phyloP scores from a whole-genome alignment of 2,329 filamentous ascomycete species.

The Eutypella sp. region DNA sequence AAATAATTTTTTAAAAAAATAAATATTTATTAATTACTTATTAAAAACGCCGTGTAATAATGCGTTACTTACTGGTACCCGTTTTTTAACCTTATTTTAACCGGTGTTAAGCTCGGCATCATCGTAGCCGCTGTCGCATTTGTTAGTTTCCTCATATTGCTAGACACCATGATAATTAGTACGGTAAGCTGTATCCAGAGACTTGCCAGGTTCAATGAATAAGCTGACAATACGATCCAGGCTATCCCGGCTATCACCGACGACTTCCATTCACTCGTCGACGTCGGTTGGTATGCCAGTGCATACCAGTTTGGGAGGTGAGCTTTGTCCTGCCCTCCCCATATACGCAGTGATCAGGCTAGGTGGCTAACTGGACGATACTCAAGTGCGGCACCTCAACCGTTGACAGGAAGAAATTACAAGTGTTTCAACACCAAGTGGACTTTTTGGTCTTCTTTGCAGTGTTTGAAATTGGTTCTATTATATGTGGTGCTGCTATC shows the following conservation, averaged over 20 bases:
- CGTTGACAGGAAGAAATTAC: constrained; percentile 26
- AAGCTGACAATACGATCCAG: neutral
- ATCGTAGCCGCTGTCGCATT: constrained; percentile 2
- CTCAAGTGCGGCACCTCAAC: constrained; percentile 33
- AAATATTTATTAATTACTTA: too few relatives aligned
- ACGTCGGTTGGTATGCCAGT: constrained; percentile 44
- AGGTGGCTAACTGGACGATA: neutral
- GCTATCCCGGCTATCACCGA: constrained; percentile 34
- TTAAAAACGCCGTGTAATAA: too few relatives aligned
- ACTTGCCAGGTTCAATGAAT: neutral
- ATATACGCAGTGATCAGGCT: neutral
- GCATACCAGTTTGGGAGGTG: constrained; percentile 25
- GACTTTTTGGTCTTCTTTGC: constrained; percentile 24
- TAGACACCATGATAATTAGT: constrained; percentile 33
- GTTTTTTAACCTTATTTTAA: too few relatives aligned
- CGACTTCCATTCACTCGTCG: constrained; percentile 34
- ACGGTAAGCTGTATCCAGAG: constrained; percentile 20
- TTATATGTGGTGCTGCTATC: constrained; percentile 38
- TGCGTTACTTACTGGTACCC: too few relatives aligned
- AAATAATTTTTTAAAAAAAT: too few relatives aligned
- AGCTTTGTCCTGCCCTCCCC: neutral
- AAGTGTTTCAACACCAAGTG: constrained; percentile 32
- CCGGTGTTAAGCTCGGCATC: constrained; percentile 5
- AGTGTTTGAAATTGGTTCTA: constrained; percentile 41
- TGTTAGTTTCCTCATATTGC: constrained; percentile 28